Evolutionary conservation across 83 land plant genomes (phyloP).

Genomic region (Larix sibirica): DNA sequence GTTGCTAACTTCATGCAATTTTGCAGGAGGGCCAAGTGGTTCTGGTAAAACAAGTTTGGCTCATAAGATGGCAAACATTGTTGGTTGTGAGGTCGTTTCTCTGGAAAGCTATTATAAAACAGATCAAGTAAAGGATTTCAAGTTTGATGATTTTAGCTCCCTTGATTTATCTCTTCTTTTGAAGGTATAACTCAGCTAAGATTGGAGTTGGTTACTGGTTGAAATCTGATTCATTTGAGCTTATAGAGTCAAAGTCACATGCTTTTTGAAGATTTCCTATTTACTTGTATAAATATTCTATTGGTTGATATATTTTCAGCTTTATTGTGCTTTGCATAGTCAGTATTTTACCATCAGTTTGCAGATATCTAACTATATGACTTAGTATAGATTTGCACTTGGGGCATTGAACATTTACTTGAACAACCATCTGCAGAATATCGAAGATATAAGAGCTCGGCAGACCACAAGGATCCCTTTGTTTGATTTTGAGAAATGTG

Average conservation of each 20-base stretch:
- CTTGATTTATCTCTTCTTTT: constrained; percentile 87
- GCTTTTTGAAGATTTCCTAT: too few species aligned
- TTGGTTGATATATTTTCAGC: background rate
- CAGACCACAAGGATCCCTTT: constrained; percentile 76
- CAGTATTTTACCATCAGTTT: background rate
- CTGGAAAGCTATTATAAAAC: constrained; percentile 93
- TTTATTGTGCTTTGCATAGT: background rate
- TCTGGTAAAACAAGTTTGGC: constrained; percentile 99
- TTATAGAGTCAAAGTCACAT: background rate
- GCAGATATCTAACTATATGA: background rate
- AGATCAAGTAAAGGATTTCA: constrained; percentile 87
- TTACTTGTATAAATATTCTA: too few species aligned
- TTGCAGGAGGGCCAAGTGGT: constrained; percentile 98
- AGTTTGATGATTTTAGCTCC: constrained; percentile 84
- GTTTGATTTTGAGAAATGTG: constrained; percentile 92
- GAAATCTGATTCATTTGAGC: background rate
- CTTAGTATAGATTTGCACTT: background rate
- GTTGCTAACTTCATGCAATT: background rate
- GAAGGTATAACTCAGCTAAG: constrained; percentile 52
- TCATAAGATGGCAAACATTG: constrained; percentile 98
- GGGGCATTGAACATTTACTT: constrained; percentile 7
- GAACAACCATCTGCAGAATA: constrained; percentile 69
- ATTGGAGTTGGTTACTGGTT: background rate
- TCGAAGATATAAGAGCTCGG: constrained; percentile 69
- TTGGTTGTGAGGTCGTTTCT: constrained; percentile 98